phyloP scores from a whole-genome alignment of 106 monocot genomes.

The Amphibolis antarctica region DNA sequence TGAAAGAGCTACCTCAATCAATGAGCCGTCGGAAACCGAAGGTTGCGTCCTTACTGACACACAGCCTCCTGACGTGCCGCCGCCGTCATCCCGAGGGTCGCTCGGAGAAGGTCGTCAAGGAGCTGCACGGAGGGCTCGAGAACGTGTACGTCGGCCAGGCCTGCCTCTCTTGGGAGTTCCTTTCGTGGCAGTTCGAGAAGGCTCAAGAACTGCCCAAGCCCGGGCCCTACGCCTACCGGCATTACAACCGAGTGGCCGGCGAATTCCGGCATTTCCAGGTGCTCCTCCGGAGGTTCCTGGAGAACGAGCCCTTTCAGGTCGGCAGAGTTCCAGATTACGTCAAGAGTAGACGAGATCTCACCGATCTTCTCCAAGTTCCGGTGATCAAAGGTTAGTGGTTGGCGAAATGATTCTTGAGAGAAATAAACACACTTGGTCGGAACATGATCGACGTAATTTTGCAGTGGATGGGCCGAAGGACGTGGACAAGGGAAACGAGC shows the following conservation, averaged over 20 bases:
- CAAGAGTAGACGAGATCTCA: conserved; percentile 44
- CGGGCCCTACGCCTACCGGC: conserved; percentile 23
- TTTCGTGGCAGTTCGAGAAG: conserved; percentile 80
- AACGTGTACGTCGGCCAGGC: conserved; percentile 76
- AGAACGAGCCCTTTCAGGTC: conserved; percentile 74
- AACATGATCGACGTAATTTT: too few species aligned
- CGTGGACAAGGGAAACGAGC: conserved; percentile 20
- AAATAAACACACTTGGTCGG: too few species aligned
- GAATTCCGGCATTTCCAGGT: conserved; percentile 90
- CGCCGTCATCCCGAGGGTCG: conserved; percentile 30
- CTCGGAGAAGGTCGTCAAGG: conserved; percentile 57
- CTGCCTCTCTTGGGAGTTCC: conserved; percentile 92
- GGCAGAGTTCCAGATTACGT: conserved; percentile 66
- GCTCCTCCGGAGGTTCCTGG: conserved; percentile 52
- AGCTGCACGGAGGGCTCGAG: conserved; percentile 60
- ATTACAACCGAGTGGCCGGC: conserved; percentile 58
- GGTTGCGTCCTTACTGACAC: conserved; percentile 36
- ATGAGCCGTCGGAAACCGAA: conserved; percentile 27
- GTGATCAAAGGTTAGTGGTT: conserved; percentile 44
- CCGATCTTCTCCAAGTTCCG: conserved; percentile 77
- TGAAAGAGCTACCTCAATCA: conserved; percentile 47
- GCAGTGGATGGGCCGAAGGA: conserved; percentile 69
- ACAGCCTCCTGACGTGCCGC: conserved; percentile 29
- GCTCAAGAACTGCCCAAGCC: conserved; percentile 32
- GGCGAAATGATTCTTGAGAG: too few species aligned